A percentile compares a stretch with the other conserved stretches of the same genome.
These are phyloP conservation scores for Tetracladium maxilliforme DNA, from an alignment of 2,329 filamentous ascomycete species.

Conservation along the genomic window DNA sequence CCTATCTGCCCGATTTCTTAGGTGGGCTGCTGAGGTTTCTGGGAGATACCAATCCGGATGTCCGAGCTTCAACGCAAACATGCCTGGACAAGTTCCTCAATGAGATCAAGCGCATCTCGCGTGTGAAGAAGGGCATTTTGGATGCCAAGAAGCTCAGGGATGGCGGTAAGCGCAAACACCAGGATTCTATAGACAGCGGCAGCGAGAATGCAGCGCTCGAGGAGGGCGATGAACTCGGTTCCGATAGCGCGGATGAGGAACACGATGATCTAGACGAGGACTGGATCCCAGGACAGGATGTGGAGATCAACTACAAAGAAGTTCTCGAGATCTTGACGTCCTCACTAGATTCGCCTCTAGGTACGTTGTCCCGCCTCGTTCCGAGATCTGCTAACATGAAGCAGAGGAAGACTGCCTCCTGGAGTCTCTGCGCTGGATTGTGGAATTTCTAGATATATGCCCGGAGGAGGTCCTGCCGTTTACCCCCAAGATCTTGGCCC, in stretches of 20 bases:
- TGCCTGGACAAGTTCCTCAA: constrained; percentile 80
- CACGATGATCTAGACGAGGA: constrained; percentile 65
- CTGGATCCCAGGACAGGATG: constrained; percentile 95
- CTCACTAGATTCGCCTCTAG: constrained; percentile 70
- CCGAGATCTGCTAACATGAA: constrained; percentile 5
- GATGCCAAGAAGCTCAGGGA: constrained; percentile 63
- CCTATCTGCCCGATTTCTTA: constrained; percentile 82
- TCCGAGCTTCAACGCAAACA: constrained; percentile 83
- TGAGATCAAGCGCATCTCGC: constrained; percentile 89
- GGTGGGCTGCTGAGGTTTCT: constrained; percentile 83
- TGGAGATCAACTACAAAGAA: constrained; percentile 82
- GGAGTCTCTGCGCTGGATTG: constrained; percentile 87
- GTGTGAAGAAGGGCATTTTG: constrained; percentile 80
- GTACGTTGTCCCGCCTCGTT: constrained; percentile 27
- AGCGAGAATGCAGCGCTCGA: constrained; percentile 34
- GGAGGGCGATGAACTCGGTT: constrained; percentile 40
- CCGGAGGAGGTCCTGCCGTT: constrained; percentile 93
- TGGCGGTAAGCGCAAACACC: constrained; percentile 52
- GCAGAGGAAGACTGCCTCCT: constrained; percentile 81
- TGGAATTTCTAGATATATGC: constrained; percentile 92
- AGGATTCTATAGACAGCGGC: constrained; percentile 52
- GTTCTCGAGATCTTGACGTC: constrained; percentile 85
- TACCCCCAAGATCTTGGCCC: constrained; percentile 79
- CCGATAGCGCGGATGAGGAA: constrained; percentile 40
- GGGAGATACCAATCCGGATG: constrained; percentile 80